Evolutionary conservation across 352 stramenopile genomes (phyloP).

Genomic region (Globisporangium spiculum): DNA sequence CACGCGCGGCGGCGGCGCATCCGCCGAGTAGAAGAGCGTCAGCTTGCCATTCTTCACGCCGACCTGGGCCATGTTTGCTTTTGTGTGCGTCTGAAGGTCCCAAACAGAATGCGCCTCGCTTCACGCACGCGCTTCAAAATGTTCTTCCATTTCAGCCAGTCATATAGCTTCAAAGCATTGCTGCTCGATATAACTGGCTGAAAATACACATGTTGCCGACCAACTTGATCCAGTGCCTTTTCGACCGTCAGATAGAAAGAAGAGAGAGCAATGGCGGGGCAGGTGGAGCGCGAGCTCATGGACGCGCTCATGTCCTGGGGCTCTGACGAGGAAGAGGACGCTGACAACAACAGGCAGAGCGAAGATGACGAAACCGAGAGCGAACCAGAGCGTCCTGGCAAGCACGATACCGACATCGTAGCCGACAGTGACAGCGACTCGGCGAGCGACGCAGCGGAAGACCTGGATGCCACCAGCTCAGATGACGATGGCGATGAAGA

Average conservation of each 20-base stretch:
- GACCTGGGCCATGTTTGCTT: constrained; percentile 26
- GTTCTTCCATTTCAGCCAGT: too few species aligned
- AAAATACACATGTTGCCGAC: background rate
- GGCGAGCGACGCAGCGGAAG: constrained; percentile 14
- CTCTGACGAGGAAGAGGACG: background rate
- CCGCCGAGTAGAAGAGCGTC: constrained; percentile 37
- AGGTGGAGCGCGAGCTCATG: constrained; percentile 1
- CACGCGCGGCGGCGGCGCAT: constrained; percentile 1
- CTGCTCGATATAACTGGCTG: background rate
- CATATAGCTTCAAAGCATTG: too few species aligned
- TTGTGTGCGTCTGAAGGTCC: background rate
- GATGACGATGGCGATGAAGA: constrained; percentile 13
- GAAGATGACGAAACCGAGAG: constrained; percentile 30
- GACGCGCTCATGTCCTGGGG: constrained; percentile 7
- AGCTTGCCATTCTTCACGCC: constrained; percentile 66
- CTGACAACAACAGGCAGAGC: background rate
- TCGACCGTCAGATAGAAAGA: background rate
- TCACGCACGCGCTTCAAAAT: too few species aligned
- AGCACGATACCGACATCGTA: background rate
- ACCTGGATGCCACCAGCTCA: constrained; percentile 9
- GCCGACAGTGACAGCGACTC: constrained; percentile 13
- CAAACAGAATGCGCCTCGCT: background rate
- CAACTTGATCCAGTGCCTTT: background rate
- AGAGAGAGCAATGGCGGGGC: constrained; percentile 2
- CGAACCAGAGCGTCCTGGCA: constrained; percentile 10